Evolutionary conservation across 164 flowering plant species (phyloP), one percentile per base, ranked within the genome.

Genomic region (Aristolochia fimbriata): DNA sequence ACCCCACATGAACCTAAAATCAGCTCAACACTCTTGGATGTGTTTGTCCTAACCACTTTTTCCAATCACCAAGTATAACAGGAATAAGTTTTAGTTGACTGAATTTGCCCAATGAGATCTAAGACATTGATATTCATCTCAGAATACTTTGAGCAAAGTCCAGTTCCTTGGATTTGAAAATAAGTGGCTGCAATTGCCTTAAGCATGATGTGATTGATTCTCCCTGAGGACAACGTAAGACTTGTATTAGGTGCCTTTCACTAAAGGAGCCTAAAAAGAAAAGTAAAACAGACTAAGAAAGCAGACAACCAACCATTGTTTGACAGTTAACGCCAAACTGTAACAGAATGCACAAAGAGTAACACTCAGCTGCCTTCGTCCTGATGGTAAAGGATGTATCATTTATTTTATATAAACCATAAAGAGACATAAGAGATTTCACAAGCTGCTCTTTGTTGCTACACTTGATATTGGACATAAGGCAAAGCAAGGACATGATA

Each of bases 361-460:
- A 73, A 67, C 78, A 91, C 70, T 88, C 83, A n/a, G n/a, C n/a
- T 80, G 84, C 91, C 65, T 91, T 76, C 57, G 65, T 58, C 63
- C 52, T 72, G 50, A 56, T 57, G 30, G 60, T 62, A n/a, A n/a
- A n/a, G 23, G 75, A 61, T 31, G 55, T 71, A 55, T 74, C 74
- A 72, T 81, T 84, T 54, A 71, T 69, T 27, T 78, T 82, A 64
- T 89, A 92, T 43, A 92, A 69, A 65, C 71, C 78, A 75, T 78
- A 81, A 17, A 92, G 78, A 62, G 93, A 77, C 30, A 71, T 50
- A 33, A 92, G 70, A 50, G 82, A 57, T 65, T 92, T 92, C 23
- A 62, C 64, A 51, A 92, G 98, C 76, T 92, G 98, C 75, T 92
- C 96, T 84, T 77, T 66, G 72, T 89, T 92, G n/a, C n/a, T n/a